Conservation (phyloP, 2,329 filamentous ascomycete genomes). For the Alternaria incomplexa region DNA sequence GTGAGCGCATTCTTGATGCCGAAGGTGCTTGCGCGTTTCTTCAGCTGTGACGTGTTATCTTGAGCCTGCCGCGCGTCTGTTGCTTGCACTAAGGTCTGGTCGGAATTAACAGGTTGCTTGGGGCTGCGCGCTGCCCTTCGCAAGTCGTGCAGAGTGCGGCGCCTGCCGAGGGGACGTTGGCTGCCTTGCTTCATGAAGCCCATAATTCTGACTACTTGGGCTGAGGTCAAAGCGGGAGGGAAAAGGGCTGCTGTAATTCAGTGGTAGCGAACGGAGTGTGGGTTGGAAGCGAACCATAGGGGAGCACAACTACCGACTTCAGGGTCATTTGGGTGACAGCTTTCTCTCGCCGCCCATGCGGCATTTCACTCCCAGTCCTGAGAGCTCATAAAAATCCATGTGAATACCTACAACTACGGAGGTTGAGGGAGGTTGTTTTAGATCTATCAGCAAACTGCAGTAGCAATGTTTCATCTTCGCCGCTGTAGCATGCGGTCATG, state of each 20-base stretch:
- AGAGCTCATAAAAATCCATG: background rate
- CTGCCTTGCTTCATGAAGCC: background rate
- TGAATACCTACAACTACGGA: background rate
- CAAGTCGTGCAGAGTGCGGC: background rate
- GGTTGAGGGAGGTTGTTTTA: rapidly evolving
- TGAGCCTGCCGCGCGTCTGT: background rate
- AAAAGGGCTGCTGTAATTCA: background rate
- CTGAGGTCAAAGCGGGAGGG: background rate
- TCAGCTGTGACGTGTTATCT: background rate
- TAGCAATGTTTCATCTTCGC: background rate
- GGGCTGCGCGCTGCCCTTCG: background rate
- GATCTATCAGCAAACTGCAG: background rate
- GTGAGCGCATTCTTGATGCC: background rate
- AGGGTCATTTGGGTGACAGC: background rate
- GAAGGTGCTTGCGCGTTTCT: background rate
- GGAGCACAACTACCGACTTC: background rate
- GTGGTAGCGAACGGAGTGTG: background rate
- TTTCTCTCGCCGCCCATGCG: background rate
- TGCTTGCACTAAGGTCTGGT: background rate
- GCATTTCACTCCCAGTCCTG: background rate
- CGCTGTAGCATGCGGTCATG: background rate
- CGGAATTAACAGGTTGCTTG: background rate
- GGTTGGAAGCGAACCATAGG: background rate
- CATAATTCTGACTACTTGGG: rapidly evolving
- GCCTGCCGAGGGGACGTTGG: background rate